Evolutionary conservation across 805 yeast species (phyloP), one percentile per base, ranked within the genome.

Genomic region (Candida germanica): DNA sequence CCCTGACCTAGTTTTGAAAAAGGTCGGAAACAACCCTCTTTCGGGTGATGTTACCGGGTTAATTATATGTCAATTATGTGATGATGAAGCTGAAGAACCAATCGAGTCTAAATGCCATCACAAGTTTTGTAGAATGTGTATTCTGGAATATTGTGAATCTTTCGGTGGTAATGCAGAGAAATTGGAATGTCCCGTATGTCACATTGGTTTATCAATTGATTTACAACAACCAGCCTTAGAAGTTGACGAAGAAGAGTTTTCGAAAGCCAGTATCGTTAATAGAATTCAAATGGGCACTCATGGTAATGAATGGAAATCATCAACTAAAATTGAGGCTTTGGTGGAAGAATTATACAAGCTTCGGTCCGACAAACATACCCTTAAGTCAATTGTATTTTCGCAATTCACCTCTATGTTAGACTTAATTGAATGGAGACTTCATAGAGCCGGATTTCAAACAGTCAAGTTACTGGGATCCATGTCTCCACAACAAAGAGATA

Each of bases 21-120:
- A 89, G 35, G 75, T 75, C 3, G 52, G 63, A 8, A 61, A 50
- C 47, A 59, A 48, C 46, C 38, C 39, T 9, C 18, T 39, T 5
- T 59, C 42, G 6, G 51, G 50, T 19, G 76, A 75, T 10, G 55
- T 65, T 5, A 74, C 72, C 8, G 77, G 77, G 1, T 76, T 88
- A 8, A 63, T 67, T 25, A 82, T 93, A 27, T 93, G 99, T 55
- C 94, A 87, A 47, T 56, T 93, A 16, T 93, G 99, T 61, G 98
- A 89, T 48, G 99, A 93, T 54, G 97, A 89, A 59, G 97, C 98
- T 0, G 98, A 93, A 59, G 99, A 93, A 42, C 95, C 98, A 0
- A 88, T 93, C 31, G 89, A 85, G 58, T 83, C 96, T 2, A 86
- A 83, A 54, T 93, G 99, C 58, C 96, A 85, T 48, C 99, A 93